phyloP scores from a whole-genome alignment of 345 rosid genomes.

The Hibiscus tridactylites region DNA sequence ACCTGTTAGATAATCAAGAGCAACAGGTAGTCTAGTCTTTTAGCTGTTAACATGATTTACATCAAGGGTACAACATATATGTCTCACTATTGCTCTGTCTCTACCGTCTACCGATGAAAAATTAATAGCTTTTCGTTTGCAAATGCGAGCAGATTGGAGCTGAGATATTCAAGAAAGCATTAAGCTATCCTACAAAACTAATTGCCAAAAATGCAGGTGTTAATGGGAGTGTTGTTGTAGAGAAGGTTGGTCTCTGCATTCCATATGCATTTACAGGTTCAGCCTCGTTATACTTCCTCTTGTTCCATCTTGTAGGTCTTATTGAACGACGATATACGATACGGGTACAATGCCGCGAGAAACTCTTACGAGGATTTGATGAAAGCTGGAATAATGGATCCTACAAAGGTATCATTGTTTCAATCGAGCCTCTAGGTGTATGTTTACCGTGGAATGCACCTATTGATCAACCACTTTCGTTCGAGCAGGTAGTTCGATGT shows the following conservation, averaged over 20 bases:
- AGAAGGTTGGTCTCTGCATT: constrained; percentile 41
- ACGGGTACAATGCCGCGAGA: constrained; percentile 86
- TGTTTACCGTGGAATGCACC: background rate
- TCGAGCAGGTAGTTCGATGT: constrained; percentile 74
- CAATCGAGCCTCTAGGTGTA: background rate
- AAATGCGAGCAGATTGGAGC: constrained; percentile 62
- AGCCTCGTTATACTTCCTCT: background rate
- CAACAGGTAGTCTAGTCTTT: constrained; percentile 47
- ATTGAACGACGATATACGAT: constrained; percentile 35
- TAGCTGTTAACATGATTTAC: background rate
- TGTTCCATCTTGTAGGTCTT: constrained; percentile 42
- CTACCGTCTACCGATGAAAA: background rate
- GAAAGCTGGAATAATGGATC: constrained; percentile 78
- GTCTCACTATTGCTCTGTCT: background rate
- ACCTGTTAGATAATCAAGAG: constrained; percentile 59
- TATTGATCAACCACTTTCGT: background rate
- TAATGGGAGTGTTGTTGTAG: constrained; percentile 66
- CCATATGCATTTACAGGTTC: background rate
- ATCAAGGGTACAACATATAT: background rate
- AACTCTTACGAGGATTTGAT: constrained; percentile 70
- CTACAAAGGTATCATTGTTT: constrained; percentile 52
- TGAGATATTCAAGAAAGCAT: constrained; percentile 78
- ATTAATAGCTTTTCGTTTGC: background rate
- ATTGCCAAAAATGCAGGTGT: constrained; percentile 85
- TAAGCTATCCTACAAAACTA: constrained; percentile 64